Conservation (phyloP, 2,329 filamentous ascomycete species). For the Talaromyces sp. region DNA sequence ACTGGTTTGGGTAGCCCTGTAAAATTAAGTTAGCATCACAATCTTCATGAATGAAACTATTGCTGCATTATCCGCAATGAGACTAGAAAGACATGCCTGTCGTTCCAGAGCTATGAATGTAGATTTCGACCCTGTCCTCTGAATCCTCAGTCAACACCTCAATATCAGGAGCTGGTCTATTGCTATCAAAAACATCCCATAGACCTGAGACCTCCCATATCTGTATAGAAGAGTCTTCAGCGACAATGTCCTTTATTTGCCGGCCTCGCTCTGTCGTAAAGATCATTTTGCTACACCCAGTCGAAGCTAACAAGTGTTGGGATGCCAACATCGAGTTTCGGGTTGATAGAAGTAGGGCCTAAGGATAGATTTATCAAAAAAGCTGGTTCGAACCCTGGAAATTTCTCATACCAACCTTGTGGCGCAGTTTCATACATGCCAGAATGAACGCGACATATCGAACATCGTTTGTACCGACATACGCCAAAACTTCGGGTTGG, state of each 20-base stretch:
- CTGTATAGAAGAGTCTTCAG: neutral
- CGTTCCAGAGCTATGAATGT: slow-evolving; percentile 21
- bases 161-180: neutral
- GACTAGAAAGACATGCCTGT: slow-evolving; percentile 8
- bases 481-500: slow-evolving; percentile 9
- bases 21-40: neutral
- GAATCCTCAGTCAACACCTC: slow-evolving; percentile 1
- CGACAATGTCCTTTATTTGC: slow-evolving; percentile 20
- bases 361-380: slow-evolving; percentile 9
- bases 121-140: slow-evolving; percentile 10
- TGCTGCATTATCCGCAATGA: no score
- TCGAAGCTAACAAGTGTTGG: slow-evolving; percentile 13
- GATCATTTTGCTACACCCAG: slow-evolving; percentile 10
- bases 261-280: slow-evolving; percentile 17
- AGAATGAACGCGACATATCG: slow-evolving; percentile 21
- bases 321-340: slow-evolving; percentile 28
- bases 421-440: slow-evolving; percentile 18
- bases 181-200: neutral
- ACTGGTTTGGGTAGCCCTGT: slow-evolving; percentile 21
- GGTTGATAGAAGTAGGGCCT: slow-evolving; percentile 30
- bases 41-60: neutral
- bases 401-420: slow-evolving; percentile 11
- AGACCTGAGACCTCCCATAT: neutral
- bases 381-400: no score
- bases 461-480: slow-evolving; percentile 24